Conservation (phyloP, 352 stramenopile species). For the Pythium sukuiense region DNA sequence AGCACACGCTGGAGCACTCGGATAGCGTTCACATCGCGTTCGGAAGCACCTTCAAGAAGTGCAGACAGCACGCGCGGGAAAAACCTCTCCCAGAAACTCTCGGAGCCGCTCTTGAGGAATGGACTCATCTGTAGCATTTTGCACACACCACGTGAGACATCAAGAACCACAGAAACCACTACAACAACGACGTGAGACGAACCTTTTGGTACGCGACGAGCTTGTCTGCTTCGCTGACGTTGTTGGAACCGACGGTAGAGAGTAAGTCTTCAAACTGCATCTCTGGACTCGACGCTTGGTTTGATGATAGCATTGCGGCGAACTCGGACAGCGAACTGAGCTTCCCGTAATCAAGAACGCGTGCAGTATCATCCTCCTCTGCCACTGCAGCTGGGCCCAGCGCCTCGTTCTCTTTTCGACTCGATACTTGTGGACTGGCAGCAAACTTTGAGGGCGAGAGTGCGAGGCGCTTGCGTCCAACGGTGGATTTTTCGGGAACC, state of each 20-base stretch:
- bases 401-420: conserved; percentile 10
- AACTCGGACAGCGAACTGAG: conserved; percentile 26
- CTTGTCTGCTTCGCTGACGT: conserved; percentile 37
- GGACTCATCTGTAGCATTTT: conserved; percentile 17
- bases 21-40: conserved; percentile 50
- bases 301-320: conserved; percentile 22
- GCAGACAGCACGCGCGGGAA: conserved; percentile 24
- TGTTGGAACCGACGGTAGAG: conserved; percentile 46
- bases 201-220: conserved; percentile 57
- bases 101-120: conserved; percentile 27
- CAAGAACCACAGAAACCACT: background rate
- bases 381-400: background rate
- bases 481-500: background rate
- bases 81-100: conserved; percentile 27
- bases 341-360: conserved; percentile 18
- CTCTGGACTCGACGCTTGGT: conserved; percentile 1
- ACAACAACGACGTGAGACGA: background rate
- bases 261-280: conserved; percentile 50
- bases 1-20: conserved; percentile 56
- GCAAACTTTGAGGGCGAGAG: conserved; percentile 29
- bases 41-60: conserved; percentile 38
- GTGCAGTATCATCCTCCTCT: background rate
- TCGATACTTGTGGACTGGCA: conserved; percentile 16
- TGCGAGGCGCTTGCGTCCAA: conserved; percentile 21
- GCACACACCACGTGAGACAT: background rate